Conservation (phyloP, 352 stramenopile species). For the Plasmopara viticola region DNA sequence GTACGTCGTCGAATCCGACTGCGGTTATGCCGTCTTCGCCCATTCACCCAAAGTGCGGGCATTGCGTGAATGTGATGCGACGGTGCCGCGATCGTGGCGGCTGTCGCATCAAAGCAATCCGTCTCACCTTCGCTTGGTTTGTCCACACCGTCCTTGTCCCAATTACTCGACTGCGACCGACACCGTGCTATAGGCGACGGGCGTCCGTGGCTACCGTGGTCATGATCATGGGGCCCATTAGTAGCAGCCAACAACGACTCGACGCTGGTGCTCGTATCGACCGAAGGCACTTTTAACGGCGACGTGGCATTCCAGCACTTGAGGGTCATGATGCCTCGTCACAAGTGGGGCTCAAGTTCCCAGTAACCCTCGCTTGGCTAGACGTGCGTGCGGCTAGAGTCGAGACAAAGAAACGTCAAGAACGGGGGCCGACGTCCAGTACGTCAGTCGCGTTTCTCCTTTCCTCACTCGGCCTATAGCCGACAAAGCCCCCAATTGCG, state of each 20-base stretch:
- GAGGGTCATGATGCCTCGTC: conserved; percentile 40
- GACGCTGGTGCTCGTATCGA: conserved; percentile 19
- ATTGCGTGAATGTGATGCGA: conserved; percentile 35
- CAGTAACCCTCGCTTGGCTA: conserved; percentile 8
- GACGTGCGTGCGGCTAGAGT: no score
- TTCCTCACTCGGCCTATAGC: conserved; percentile 5
- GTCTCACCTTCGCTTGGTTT: conserved; percentile 30
- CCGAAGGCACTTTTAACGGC: conserved; percentile 19
- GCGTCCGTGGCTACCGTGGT: conserved; percentile 14
- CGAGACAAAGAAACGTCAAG: conserved; percentile 2
- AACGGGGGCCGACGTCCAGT: conserved; percentile 1
- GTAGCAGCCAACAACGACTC: conserved; percentile 22
- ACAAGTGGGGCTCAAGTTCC: not conserved
- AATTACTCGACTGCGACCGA: conserved; percentile 60
- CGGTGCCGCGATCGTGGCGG: conserved; percentile 34
- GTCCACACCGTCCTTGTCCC: conserved; percentile 42
- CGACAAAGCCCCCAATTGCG: conserved; percentile 26
- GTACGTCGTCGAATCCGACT: conserved; percentile 30
- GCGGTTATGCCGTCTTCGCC: conserved; percentile 34
- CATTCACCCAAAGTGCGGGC: conserved; percentile 36
- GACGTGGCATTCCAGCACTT: conserved; percentile 49
- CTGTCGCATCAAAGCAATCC: conserved; percentile 34
- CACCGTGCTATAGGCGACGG: conserved; percentile 28
- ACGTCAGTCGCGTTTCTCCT: not conserved
- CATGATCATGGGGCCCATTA: conserved; percentile 10